Conservation (phyloP, 164 flowering plant species). For the Aristolochia contorta region DNA sequence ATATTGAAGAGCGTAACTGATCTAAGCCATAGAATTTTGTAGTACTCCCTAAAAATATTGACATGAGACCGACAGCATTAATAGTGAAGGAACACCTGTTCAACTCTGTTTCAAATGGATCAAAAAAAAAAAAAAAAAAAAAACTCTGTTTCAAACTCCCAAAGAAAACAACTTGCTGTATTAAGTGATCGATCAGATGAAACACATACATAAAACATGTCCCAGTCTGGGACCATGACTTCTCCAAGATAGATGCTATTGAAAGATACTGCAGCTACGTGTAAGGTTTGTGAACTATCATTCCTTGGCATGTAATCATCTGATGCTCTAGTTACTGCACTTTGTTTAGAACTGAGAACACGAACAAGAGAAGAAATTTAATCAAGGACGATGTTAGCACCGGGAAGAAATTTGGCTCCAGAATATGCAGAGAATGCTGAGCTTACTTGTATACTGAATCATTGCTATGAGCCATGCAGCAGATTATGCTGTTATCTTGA, state of each 20-base stretch:
- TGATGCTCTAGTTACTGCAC: constrained; percentile 52
- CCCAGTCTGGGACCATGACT: constrained; percentile 69
- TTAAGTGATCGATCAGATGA: neutral
- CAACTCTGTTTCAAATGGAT: too few relatives aligned
- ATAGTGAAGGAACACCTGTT: too few relatives aligned
- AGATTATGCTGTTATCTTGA: constrained; percentile 52
- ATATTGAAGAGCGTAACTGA: neutral
- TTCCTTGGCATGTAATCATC: constrained; percentile 54
- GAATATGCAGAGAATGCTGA: neutral
- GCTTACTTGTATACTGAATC: constrained; percentile 48
- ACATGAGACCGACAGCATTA: too few relatives aligned
- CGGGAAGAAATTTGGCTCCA: too few relatives aligned
- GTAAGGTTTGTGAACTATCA: constrained; percentile 42
- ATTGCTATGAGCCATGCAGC: constrained; percentile 60
- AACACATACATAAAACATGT: constrained; percentile 61
- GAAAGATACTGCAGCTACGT: constrained; percentile 56
- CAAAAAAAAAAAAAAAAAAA: too few relatives aligned
- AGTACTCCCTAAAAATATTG: too few relatives aligned
- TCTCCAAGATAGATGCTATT: constrained; percentile 70
- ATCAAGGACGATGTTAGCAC: too few relatives aligned
- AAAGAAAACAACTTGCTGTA: too few relatives aligned
- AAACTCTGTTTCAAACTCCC: too few relatives aligned
- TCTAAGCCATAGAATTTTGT: too few relatives aligned
- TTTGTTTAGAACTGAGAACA: constrained; percentile 31
- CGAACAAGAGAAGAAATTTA: neutral